phyloP scores from a whole-genome alignment of 768 basidiomycete species.

The Phlegmacium glaucopus region DNA sequence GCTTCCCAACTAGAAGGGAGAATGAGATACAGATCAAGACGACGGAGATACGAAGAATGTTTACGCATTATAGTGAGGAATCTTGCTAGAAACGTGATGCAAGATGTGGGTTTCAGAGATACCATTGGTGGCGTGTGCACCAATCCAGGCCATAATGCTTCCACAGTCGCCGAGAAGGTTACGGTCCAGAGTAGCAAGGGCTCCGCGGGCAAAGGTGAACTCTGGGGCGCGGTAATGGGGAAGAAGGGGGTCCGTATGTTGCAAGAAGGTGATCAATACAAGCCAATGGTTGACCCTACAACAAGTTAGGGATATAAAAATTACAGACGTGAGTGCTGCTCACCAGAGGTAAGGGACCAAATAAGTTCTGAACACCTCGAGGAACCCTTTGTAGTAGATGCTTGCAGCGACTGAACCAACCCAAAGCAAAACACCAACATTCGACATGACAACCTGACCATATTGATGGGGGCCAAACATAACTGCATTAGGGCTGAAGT shows the following conservation, averaged over 20 bases:
- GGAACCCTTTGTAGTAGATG: conserved; percentile 61
- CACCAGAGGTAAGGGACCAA: conserved; percentile 86
- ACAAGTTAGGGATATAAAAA: neutral
- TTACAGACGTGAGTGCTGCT: conserved; percentile 8
- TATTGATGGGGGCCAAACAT: conserved; percentile 87
- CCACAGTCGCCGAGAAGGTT: conserved; percentile 77
- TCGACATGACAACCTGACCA: conserved; percentile 74
- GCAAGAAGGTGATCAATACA: conserved; percentile 94
- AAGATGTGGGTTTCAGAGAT: conserved; percentile 93
- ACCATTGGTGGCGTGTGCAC: conserved; percentile 81
- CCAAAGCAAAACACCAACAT: conserved; percentile 79
- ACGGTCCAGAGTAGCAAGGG: conserved; percentile 88
- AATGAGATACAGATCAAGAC: neutral
- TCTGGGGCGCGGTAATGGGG: conserved; percentile 89
- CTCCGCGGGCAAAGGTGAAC: conserved; percentile 94
- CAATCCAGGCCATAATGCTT: conserved; percentile 78
- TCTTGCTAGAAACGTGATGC: conserved; percentile 93
- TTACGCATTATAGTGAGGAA: conserved; percentile 89
- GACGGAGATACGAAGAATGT: neutral
- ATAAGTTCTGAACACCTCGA: conserved; percentile 75
- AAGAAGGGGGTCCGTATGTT: conserved; percentile 94
- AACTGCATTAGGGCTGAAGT: conserved; percentile 74
- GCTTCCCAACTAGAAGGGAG: conserved; percentile 75
- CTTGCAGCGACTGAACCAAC: conserved; percentile 53
- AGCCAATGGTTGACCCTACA: conserved; percentile 89